Evolutionary conservation across 495 filamentous ascomycete genomes (phyloP), one percentile per base, ranked within the genome.

Genomic region (Trichoderma asperelloides): DNA sequence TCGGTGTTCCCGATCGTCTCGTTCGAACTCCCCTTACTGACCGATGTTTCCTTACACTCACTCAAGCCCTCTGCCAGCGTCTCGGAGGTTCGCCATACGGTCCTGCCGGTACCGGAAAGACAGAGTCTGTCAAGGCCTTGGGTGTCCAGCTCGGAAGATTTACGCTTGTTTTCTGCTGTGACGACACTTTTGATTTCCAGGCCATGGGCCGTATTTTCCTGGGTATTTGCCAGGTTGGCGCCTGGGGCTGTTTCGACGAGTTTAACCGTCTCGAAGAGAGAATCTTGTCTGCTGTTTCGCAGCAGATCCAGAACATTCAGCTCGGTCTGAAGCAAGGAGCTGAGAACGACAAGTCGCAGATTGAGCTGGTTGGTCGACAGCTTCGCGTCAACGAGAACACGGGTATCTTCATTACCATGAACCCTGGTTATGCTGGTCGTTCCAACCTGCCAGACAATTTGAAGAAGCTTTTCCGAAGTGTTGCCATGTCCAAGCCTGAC

Each of bases 371-470:
- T 51, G 93, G 96, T 57, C 88, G 96, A 67, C 90, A 91, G 67
- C 84, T 99, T 37, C 82, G 80, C 43, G 93, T 99, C 69, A 93
- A 96, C 73, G 81, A 84, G 62, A 95, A 96, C 73, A 98, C 95
- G 62, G 94, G 94, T 71, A 96, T 99, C 74, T 99, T 99, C 81
- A 98, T 99, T 77, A 99, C 95, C 40, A 99, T 99, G 95, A 99
- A 99, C 79, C 95, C 95, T 71, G 95, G 95, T 25, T 99, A 99
- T 82, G 95, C 95, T 47, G 95, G 95, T 64, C 89, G 95, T 74
- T 99, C 95, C 40, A 99, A 98, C 77, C 79, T 99, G 71, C 95
- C 95, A 1, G 95, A 99, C 77, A 99, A 99, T 75, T 76, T 99
- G 76, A 99, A 99, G 84, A 99, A 99, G 78, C 82, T 99, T 25